Percentiles rank a stretch among this genome's conserved stretches.
Conservation (phyloP, 192 early-diverging fungal species). For the Lunasporangiospora selenospora region DNA sequence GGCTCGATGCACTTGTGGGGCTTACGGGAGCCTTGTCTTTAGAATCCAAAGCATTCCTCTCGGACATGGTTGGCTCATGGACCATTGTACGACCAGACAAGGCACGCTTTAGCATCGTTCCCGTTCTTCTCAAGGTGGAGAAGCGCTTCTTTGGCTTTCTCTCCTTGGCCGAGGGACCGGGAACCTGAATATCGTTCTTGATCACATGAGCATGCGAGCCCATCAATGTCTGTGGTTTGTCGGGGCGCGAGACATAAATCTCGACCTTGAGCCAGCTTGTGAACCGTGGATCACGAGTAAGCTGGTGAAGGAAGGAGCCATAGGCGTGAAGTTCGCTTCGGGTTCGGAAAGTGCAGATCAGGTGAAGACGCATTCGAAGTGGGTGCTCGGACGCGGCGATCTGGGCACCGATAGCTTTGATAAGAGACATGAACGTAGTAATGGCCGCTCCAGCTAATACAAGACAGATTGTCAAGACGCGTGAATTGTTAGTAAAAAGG, state of each 20-base stretch:
- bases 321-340: slow-evolving; percentile 43
- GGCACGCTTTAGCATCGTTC: slow-evolving; percentile 25
- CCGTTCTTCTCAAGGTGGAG: slow-evolving; percentile 22
- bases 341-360: slow-evolving; percentile 47
- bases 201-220: slow-evolving; percentile 43
- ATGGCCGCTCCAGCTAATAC: slow-evolving; percentile 38
- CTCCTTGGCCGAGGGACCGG: slow-evolving; percentile 15
- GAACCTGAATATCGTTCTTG: slow-evolving; percentile 44
- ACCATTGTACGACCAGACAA: slow-evolving; percentile 36
- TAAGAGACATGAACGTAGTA: slow-evolving; percentile 39
- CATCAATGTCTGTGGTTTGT: slow-evolving; percentile 30
- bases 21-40: background rate
- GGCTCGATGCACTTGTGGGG: background rate
- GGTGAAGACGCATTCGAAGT: slow-evolving; percentile 28
- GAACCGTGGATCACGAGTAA: slow-evolving; percentile 43
- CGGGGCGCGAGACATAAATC: slow-evolving; percentile 40
- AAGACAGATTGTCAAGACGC: too few relatives aligned
- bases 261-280: slow-evolving; percentile 43
- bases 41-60: background rate
- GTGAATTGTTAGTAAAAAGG: too few relatives aligned
- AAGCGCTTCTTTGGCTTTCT: slow-evolving; percentile 23
- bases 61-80: background rate
- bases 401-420: slow-evolving; percentile 44
- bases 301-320: slow-evolving; percentile 47
- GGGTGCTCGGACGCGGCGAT: slow-evolving; percentile 29